These are phyloP conservation scores for Psilocybe sp. DNA, from an alignment of 768 basidiomycete species.

Conservation along the genomic window DNA sequence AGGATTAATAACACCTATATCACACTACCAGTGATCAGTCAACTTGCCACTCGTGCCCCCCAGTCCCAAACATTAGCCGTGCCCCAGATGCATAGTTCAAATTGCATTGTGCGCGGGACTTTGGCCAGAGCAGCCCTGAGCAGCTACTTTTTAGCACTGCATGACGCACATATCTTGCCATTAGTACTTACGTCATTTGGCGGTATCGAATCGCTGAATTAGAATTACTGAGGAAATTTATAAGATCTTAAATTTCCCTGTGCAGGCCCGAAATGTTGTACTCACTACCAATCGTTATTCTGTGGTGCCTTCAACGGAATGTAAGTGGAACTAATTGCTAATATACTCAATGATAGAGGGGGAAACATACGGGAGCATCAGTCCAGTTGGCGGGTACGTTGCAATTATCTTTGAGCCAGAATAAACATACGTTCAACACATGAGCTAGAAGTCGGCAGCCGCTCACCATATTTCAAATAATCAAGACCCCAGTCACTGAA, in stretches of 20 bases:
- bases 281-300: conserved; percentile 13
- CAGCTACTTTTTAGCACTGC: background rate
- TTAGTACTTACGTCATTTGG: conserved; percentile 43
- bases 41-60: conserved; percentile 42
- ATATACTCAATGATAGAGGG: no score
- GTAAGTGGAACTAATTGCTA: background rate
- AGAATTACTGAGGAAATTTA: conserved; percentile 43
- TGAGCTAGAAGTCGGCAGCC: no score
- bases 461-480: conserved; percentile 49
- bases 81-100: conserved; percentile 57
- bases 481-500: conserved; percentile 55
- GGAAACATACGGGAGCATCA: conserved; percentile 2
- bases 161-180: background rate
- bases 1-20: background rate
- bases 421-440: background rate
- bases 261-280: background rate
- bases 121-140: conserved; percentile 43
- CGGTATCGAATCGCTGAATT: conserved; percentile 56
- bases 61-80: conserved; percentile 51
- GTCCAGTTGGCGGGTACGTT: conserved; percentile 15
- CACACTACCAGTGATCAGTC: background rate
- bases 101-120: conserved; percentile 45
- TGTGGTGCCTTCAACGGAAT: conserved; percentile 5
- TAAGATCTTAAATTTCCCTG: background rate
- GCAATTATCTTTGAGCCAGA: conserved; percentile 8